Base-by-base conservation (phyloP, 192 early-diverging fungal species). In the Backusella parvicylindrica region DNA sequence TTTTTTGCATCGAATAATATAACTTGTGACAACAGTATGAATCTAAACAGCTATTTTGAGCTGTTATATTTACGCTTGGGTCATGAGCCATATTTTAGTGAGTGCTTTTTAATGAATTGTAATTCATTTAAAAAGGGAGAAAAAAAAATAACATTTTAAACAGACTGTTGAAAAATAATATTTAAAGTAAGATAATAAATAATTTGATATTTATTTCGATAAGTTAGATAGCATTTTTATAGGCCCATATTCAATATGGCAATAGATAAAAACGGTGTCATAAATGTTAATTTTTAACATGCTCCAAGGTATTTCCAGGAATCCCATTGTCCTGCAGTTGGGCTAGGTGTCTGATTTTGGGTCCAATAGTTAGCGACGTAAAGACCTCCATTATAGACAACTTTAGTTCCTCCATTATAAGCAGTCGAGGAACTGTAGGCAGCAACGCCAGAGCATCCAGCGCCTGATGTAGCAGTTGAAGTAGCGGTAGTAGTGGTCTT, bases 341-440 rank as follows among this genome's bases (percentile, higher is more conserved):
- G 18, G 18, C n/a, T 37, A 23, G 80, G 83, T 23, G 70, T 77
- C 23, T 82, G 72, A 30, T 74, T 76, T 77, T 79, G 76, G 69
- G 83, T 84, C 83, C 83, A 86, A 78, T 81, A 84, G 41, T 82
- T 76, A 36, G 82, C 83, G 23, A 71, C 72, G 68, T 77, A 86
- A 35, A 82, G 30, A 33, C 56, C 75, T 6, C 85, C 85, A 21
- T 73, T 74, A 71, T 79, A 82, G 21, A 81, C 77, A 60, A 84
- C 85, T 75, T 82, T 71, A 37, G 72, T 38, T 12, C 79, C 78
- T 21, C 77, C 70, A 26, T 53, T 70, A 49, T 86, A 86, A 33
- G 75, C 31, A 30, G 79, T 72, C 15, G 75, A 7, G 36, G 71
- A 65, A 12, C 69, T 72, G 41, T 49, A 84, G 31, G 83, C 73